phyloP scores from a whole-genome alignment of 2,329 filamentous ascomycete species.

The Neoarthrinium moseri region DNA sequence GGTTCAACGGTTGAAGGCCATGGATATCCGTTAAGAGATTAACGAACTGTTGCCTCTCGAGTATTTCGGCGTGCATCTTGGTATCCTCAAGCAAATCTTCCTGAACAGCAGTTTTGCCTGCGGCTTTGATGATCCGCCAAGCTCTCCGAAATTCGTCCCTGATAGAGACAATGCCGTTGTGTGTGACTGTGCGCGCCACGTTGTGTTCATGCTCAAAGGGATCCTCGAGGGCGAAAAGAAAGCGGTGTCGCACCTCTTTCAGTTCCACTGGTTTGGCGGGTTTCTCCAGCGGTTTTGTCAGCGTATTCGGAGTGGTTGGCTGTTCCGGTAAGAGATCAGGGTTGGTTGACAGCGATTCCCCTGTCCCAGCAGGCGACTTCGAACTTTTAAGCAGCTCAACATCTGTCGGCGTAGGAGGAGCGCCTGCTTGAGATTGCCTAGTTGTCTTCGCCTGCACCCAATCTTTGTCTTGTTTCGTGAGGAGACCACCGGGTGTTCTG shows the following conservation, averaged over 20 bases:
- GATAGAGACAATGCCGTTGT: conserved; percentile 78
- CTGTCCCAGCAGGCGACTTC: conserved; percentile 19
- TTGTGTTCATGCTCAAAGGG: conserved; percentile 89
- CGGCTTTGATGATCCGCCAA: conserved; percentile 64
- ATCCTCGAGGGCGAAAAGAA: conserved; percentile 87
- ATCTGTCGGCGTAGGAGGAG: conserved; percentile 20
- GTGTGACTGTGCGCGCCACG: conserved; percentile 81
- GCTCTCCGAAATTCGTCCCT: conserved; percentile 82
- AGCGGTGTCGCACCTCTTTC: conserved; percentile 75
- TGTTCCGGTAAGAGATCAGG: conserved; percentile 11
- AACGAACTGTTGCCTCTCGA: conserved; percentile 33
- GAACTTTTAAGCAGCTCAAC: conserved; percentile 10
- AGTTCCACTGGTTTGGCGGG: conserved; percentile 36
- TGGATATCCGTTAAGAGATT: conserved; percentile 40
- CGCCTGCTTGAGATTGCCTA: conserved; percentile 46
- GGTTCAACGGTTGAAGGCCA: conserved; percentile 21
- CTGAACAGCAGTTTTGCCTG: conserved; percentile 38
- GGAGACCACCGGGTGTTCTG: conserved; percentile 66
- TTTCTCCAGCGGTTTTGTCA: conserved; percentile 10
- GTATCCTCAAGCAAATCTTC: conserved; percentile 56
- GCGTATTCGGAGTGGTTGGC: conserved; percentile 10
- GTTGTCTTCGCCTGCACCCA: conserved; percentile 83
- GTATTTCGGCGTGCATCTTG: conserved; percentile 31
- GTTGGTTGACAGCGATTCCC: no score
- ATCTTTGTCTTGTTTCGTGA: conserved; percentile 74